Evolutionary conservation across 306 rosid species (phyloP).

Genomic region (Dalbergia oliveri): DNA sequence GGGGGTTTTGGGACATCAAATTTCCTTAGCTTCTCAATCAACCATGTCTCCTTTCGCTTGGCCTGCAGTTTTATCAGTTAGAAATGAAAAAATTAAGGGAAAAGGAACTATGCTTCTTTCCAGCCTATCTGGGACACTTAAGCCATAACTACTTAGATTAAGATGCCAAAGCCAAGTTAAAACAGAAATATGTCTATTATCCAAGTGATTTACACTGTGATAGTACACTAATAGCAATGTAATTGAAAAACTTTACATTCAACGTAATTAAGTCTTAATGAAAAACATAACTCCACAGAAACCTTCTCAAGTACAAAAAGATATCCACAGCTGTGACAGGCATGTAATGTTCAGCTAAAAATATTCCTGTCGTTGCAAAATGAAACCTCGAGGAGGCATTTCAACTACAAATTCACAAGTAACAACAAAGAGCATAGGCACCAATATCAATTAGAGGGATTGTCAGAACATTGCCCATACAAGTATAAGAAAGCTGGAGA

Average conservation of each 20-base stretch:
- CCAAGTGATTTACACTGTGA: not conserved
- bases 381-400: conserved; percentile 5
- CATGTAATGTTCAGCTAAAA: conserved; percentile 1
- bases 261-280: not conserved
- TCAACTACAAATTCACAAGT: conserved; percentile 25
- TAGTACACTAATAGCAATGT: conserved; percentile 18
- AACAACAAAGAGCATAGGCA: conserved; percentile 6
- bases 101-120: conserved; percentile 1
- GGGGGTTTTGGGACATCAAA: conserved; percentile 69
- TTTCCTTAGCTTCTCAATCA: conserved; percentile 87
- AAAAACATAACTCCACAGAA: conserved; percentile 27
- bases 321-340: not conserved
- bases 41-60: conserved; percentile 88
- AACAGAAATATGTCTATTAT: conserved; percentile 8
- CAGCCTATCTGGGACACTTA: conserved; percentile 30
- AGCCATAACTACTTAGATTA: not conserved
- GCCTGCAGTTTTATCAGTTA: conserved; percentile 58
- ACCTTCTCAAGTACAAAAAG: conserved; percentile 28
- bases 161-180: conserved; percentile 30
- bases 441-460: conserved; percentile 18
- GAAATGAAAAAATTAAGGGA: not conserved
- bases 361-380: not conserved
- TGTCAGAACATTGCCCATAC: not conserved
- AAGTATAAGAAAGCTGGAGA: conserved; percentile 16
- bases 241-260: conserved; percentile 28